Base-by-base conservation (phyloP, 805 yeast species). In the Candida maris region DNA sequence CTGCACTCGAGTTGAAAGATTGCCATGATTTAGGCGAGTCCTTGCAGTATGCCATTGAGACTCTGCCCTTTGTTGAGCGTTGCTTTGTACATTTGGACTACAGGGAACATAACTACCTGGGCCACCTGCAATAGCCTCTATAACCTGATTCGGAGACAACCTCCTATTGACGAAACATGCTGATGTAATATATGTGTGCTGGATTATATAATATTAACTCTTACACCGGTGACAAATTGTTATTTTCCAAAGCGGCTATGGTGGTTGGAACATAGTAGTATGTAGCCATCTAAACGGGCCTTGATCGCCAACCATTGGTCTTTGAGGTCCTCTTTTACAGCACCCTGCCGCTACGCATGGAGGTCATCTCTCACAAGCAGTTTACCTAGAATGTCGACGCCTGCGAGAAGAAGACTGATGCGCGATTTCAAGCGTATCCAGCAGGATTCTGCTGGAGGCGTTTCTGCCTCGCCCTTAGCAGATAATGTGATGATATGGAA, bases 301-400 rank as follows among this genome's bases (percentile, higher is more conserved):
- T n/a, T n/a, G n/a, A n/a, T n/a, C n/a, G n/a, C n/a, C n/a, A n/a
- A n/a, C n/a, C n/a, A n/a, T n/a, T n/a, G n/a, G n/a, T n/a, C n/a
- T n/a, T n/a, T n/a, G n/a, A n/a, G n/a, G n/a, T n/a, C n/a, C n/a
- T n/a, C n/a, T n/a, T n/a, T n/a, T n/a, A n/a, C n/a, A n/a, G n/a
- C n/a, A n/a, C n/a, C n/a, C n/a, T n/a, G n/a, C n/a, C n/a, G n/a
- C n/a, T n/a, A n/a, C n/a, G n/a, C n/a, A n/a, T n/a, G n/a, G n/a
- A n/a, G n/a, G n/a, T n/a, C n/a, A n/a, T n/a, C n/a, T n/a, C n/a
- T n/a, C n/a, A n/a, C n/a, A n/a, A n/a, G n/a, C n/a, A n/a, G n/a
- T n/a, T n/a, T n/a, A n/a, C n/a, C n/a, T n/a, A n/a, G n/a, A n/a
- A 91, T 91, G 98, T 89, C 97, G 6, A 93, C 98, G 6, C 93